Conservation (phyloP, 2,329 filamentous ascomycete genomes). For the Stagonosporopsis rhizophila region DNA sequence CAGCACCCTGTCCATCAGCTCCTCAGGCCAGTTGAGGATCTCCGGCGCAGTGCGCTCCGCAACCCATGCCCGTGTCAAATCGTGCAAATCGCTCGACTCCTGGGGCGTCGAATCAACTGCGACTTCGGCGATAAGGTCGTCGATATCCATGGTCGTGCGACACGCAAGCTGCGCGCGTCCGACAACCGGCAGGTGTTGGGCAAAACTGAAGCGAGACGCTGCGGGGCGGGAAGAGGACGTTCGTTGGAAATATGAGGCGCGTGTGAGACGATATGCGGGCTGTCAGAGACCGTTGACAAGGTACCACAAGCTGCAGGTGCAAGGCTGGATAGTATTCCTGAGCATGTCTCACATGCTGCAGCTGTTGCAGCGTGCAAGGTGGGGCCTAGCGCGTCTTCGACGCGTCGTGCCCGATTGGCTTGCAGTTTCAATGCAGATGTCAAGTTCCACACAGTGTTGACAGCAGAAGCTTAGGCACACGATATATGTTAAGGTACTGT, state of each 20-base stretch:
- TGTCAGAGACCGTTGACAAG: background rate
- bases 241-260: background rate
- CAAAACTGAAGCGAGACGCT: background rate
- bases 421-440: slow-evolving; percentile 5
- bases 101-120: slow-evolving; percentile 56
- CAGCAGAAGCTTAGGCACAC: slow-evolving; percentile 4
- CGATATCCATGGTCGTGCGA: slow-evolving; percentile 53
- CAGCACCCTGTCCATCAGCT: slow-evolving; percentile 83
- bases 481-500: slow-evolving; percentile 24
- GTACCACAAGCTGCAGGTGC: slow-evolving; percentile 1
- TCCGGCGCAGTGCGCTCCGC: slow-evolving; percentile 90
- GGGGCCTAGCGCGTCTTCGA: slow-evolving; percentile 16
- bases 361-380: slow-evolving; percentile 12
- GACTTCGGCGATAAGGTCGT: slow-evolving; percentile 61
- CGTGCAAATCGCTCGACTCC: slow-evolving; percentile 79
- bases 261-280: slow-evolving; percentile 1
- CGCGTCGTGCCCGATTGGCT: slow-evolving; percentile 17
- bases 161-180: background rate
- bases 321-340: slow-evolving; percentile 5
- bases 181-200: background rate
- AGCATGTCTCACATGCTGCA: slow-evolving; percentile 12
- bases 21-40: slow-evolving; percentile 78
- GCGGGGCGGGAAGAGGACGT: background rate
- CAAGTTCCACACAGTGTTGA: slow-evolving; percentile 12
- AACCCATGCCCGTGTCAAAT: slow-evolving; percentile 89